Percentiles rank a stretch among this genome's conserved stretches.
These are phyloP conservation scores for Umbilicaria muhlenbergii DNA, from an alignment of 495 filamentous ascomycete genomes.

Conservation along the genomic window DNA sequence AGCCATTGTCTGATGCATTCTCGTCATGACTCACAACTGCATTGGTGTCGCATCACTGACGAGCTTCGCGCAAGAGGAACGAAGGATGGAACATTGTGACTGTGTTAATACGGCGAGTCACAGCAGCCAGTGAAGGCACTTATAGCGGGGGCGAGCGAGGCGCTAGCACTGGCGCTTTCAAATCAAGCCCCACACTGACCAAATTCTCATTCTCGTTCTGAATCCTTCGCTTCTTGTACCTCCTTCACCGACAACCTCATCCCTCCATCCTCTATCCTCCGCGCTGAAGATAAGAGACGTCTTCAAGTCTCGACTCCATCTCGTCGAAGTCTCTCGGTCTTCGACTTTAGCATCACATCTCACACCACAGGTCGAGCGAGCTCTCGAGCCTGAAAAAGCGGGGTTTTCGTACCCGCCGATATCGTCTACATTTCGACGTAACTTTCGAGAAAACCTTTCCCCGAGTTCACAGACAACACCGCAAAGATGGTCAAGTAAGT, in stretches of 20 bases:
- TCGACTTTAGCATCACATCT: not conserved
- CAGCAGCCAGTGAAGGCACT: too few species aligned
- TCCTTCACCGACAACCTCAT: not conserved
- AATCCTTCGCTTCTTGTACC: not conserved
- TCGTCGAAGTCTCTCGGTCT: not conserved
- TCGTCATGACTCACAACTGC: too few species aligned
- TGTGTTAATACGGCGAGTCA: too few species aligned
- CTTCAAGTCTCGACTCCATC: not conserved
- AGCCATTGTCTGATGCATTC: too few species aligned
- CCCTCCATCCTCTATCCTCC: not conserved
- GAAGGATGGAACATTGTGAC: too few species aligned
- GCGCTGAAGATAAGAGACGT: not conserved
- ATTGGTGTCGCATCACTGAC: too few species aligned
- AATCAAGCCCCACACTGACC: too few species aligned
- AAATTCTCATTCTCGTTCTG: not conserved
- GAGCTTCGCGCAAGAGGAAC: too few species aligned
- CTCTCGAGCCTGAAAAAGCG: conserved; percentile 28
- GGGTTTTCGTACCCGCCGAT: conserved; percentile 2
- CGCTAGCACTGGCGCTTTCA: too few species aligned
- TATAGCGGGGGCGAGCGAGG: too few species aligned
- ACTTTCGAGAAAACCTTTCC: conserved; percentile 10
- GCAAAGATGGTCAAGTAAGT: conserved; percentile 99
- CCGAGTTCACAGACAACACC: conserved; percentile 45
- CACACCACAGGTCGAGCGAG: conserved; percentile 28
- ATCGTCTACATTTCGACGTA: conserved; percentile 3